Conservation (phyloP, 2,329 filamentous ascomycete species). For the Clarireedia homoeocarpa region DNA sequence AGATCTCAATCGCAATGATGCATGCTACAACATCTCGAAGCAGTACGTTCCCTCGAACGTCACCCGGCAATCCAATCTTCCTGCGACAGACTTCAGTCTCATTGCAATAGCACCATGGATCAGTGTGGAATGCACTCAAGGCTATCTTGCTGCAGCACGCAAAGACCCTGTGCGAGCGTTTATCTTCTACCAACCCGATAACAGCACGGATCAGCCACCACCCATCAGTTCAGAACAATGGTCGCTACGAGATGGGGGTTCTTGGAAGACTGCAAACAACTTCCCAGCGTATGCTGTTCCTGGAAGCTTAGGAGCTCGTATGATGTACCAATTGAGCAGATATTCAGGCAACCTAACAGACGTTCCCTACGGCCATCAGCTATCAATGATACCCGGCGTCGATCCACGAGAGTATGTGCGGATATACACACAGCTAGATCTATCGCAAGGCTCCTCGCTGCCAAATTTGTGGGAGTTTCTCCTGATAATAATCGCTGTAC, state of each 20-base stretch:
- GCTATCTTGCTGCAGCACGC: conserved; percentile 59
- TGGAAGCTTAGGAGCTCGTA: conserved; percentile 52
- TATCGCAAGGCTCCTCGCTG: conserved; percentile 40
- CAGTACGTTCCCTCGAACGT: conserved; percentile 67
- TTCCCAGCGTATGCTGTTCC: conserved; percentile 82
- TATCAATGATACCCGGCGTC: conserved; percentile 46
- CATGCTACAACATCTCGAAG: conserved; percentile 55
- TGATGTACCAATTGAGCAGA: conserved; percentile 63
- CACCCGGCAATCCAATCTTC: conserved; percentile 64
- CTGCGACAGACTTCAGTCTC: conserved; percentile 59
- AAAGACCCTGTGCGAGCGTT: conserved; percentile 53
- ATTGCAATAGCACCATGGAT: conserved; percentile 87
- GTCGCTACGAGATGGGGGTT: conserved; percentile 59
- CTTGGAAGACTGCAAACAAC: conserved; percentile 63
- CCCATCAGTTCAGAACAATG: conserved; percentile 56
- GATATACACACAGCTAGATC: conserved; percentile 48
- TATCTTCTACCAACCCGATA: conserved; percentile 54
- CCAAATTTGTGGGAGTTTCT: conserved; percentile 78
- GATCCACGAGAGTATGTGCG: conserved; percentile 52
- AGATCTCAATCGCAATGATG: conserved; percentile 47
- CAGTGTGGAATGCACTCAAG: conserved; percentile 60
- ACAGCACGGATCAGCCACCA: conserved; percentile 55
- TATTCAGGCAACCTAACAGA: conserved; percentile 71
- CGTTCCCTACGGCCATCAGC: conserved; percentile 50
- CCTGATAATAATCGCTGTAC: conserved; percentile 60